A percentile compares a stretch with the other conserved stretches of the same genome.
Conservation (phyloP, 2,329 filamentous ascomycete species). For the Parastagonospora nodorum region DNA sequence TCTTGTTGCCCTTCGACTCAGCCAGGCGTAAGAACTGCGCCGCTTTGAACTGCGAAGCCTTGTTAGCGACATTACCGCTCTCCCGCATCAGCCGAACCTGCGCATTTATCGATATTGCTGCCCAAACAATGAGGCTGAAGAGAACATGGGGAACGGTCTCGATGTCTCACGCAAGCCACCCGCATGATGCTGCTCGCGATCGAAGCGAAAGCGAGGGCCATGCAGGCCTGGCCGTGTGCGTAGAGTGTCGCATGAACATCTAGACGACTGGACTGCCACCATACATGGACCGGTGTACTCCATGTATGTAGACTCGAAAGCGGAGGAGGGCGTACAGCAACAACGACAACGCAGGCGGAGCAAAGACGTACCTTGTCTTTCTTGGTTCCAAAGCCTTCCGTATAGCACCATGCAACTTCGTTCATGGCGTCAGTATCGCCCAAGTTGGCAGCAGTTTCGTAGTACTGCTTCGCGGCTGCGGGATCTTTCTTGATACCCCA, state of each 20-base stretch:
- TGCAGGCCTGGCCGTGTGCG: constrained; percentile 9
- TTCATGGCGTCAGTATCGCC: constrained; percentile 98
- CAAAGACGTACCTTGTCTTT: constrained; percentile 88
- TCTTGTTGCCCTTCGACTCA: constrained; percentile 87
- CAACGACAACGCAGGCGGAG: background rate
- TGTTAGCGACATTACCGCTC: constrained; percentile 19
- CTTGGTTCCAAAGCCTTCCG: constrained; percentile 94
- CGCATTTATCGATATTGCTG: constrained; percentile 30
- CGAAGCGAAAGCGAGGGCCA: constrained; percentile 11
- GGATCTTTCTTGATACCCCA: constrained; percentile 91
- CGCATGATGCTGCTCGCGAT: constrained; percentile 29
- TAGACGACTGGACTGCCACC: constrained; percentile 2
- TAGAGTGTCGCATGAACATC: constrained; percentile 29
- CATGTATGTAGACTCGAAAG: constrained; percentile 7
- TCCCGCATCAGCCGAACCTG: constrained; percentile 26
- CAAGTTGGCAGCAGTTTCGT: constrained; percentile 95
- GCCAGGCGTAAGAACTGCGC: constrained; percentile 92
- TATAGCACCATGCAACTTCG: constrained; percentile 92
- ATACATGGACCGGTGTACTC: constrained; percentile 32
- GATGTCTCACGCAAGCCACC: constrained; percentile 31
- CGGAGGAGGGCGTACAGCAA: constrained; percentile 3
- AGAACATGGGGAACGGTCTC: background rate
- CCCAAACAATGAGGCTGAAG: constrained; percentile 49
- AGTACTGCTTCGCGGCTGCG: constrained; percentile 86
- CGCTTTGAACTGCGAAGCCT: constrained; percentile 69